Percentiles rank a stretch among this genome's conserved stretches.
These are phyloP conservation scores for Tulasnella sp. DNA, from an alignment of 768 basidiomycete species.

Conservation along the genomic window DNA sequence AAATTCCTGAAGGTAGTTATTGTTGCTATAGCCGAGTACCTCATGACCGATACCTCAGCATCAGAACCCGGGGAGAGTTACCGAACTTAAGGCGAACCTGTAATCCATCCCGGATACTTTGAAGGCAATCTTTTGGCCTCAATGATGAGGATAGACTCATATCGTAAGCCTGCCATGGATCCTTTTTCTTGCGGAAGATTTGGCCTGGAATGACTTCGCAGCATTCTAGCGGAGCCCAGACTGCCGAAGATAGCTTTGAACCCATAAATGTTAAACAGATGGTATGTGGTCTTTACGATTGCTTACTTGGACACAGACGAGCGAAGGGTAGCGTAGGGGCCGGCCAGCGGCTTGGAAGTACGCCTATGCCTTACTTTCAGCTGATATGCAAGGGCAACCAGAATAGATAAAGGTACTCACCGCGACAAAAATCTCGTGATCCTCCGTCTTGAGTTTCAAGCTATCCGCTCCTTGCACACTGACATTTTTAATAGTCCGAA, in stretches of 20 bases:
- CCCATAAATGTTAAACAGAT: background rate
- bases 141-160: slow-evolving; percentile 66
- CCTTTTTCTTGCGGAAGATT: slow-evolving; percentile 65
- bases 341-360: background rate
- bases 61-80: slow-evolving; percentile 16
- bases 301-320: slow-evolving; percentile 62
- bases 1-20: slow-evolving; percentile 68
- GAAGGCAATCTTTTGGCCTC: slow-evolving; percentile 54
- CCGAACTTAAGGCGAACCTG: slow-evolving; percentile 45
- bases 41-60: slow-evolving; percentile 8
- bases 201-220: slow-evolving; percentile 63
- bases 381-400: slow-evolving; percentile 32
- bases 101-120: slow-evolving; percentile 52
- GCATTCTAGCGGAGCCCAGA: slow-evolving; percentile 62
- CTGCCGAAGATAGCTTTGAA: slow-evolving; percentile 31
- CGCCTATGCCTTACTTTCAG: background rate
- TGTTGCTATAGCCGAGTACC: slow-evolving; percentile 56
- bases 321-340: slow-evolving; percentile 52
- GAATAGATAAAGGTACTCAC: slow-evolving; percentile 31
- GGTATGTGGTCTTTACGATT: background rate
- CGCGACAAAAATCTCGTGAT: slow-evolving; percentile 37
- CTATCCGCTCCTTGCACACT: slow-evolving; percentile 50
- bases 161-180: slow-evolving; percentile 40
- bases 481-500: slow-evolving; percentile 61
- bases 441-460: slow-evolving; percentile 52